Evolutionary conservation across 208 protist species (phyloP), one percentile per base, ranked within the genome.

Genomic region (Leishmania lainsoni): DNA sequence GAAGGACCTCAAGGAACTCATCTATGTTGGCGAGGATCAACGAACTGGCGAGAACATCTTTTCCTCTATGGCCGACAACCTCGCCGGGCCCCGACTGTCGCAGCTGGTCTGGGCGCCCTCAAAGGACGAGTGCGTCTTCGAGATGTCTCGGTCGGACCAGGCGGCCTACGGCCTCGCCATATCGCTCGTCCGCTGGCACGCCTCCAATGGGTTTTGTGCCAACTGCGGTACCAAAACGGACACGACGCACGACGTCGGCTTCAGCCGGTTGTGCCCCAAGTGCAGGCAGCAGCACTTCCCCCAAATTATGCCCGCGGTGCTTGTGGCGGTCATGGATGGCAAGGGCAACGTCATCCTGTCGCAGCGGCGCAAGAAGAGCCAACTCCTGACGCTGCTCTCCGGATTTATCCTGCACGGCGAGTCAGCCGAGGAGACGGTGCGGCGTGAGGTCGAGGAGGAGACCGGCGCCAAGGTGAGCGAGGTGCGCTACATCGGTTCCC

Each of bases 391-490:
- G 35, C 58, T 92, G 2, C 86, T 94, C 0, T 86, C 89, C 16
- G 91, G 91, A 32, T 94, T 92, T 48, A 81, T 91, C 20, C 2
- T 74, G 39, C 86, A 80, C 22, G 91, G 91, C 8, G 89, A 94
- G 78, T 86, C 89, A 35, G 63, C 84, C 8, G 91, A 94, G 75
- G 87, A 90, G 78, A 83, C 88, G 56, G 89, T 92, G 63, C 73
- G 75, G 69, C 83, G 89, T 17, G 89, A 94, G 86, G 91, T 92
- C 75, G 58, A 81, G 78, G 91, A 94, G 81, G 91, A 94, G 80
- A 88, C 85, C 56, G 83, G 78, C 17, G 91, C 87, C 9, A 75
- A 48, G 52, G 83, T 92, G 59, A 87, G 59, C n/a, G 49, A 29
- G 6, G 17, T 94, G 81, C 81, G 83, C 71, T 92, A 94, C 84